These are phyloP conservation scores for Achaetomium macrosporum DNA, from an alignment of 2,329 filamentous ascomycete species.

Conservation along the genomic window DNA sequence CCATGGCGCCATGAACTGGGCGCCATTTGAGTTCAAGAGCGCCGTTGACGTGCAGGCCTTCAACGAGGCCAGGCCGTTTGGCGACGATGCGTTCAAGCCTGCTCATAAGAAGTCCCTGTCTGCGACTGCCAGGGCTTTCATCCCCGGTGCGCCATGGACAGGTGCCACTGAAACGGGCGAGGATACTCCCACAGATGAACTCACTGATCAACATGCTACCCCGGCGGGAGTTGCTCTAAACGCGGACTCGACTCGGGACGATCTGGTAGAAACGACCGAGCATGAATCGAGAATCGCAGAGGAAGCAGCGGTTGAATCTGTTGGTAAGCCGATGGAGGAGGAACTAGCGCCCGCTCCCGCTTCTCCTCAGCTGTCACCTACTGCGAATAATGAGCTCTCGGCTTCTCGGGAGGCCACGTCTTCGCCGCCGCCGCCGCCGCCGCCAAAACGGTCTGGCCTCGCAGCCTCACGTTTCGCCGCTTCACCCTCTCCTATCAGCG, in stretches of 20 bases:
- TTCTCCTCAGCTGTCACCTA: slow-evolving; percentile 19
- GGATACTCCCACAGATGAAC: slow-evolving; percentile 22
- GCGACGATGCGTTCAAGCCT: slow-evolving; percentile 39
- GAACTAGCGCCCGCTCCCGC: slow-evolving; percentile 17
- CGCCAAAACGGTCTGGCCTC: slow-evolving; percentile 38
- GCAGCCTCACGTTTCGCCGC: slow-evolving; percentile 41
- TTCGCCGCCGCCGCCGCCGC: slow-evolving; percentile 35
- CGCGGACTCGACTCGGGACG: neutral
- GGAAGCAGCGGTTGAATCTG: slow-evolving; percentile 14
- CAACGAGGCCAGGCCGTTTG: slow-evolving; percentile 46
- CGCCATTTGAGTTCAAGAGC: slow-evolving; percentile 56
- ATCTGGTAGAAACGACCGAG: neutral
- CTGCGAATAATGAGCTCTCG: slow-evolving; percentile 39
- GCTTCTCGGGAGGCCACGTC: slow-evolving; percentile 42
- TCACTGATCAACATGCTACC: slow-evolving; percentile 12
- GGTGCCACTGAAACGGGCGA: slow-evolving; percentile 22
- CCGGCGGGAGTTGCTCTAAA: neutral
- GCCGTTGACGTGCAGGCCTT: slow-evolving; percentile 45
- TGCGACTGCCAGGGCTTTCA: slow-evolving; percentile 65
- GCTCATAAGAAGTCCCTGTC: slow-evolving; percentile 57
- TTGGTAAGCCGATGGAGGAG: slow-evolving; percentile 19
- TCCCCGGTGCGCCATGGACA: slow-evolving; percentile 36
- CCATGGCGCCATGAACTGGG: slow-evolving; percentile 47
- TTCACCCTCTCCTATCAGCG: slow-evolving; percentile 18
- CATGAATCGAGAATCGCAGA: slow-evolving; percentile 9